These are phyloP conservation scores for Aspergillus fructus DNA, from an alignment of 2,329 filamentous ascomycete species.

Conservation along the genomic window DNA sequence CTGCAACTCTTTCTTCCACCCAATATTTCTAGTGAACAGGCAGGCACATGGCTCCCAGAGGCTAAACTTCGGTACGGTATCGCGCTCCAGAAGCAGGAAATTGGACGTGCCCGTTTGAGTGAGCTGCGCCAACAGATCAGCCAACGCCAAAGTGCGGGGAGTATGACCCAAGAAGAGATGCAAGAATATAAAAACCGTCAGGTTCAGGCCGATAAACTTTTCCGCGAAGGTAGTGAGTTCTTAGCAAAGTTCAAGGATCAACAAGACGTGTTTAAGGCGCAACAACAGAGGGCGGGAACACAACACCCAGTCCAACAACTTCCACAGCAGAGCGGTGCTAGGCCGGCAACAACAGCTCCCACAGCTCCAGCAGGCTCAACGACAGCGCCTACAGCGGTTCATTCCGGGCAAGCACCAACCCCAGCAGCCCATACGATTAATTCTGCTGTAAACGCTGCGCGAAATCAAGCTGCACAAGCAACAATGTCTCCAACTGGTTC, in stretches of 20 bases:
- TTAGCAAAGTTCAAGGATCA: conserved; percentile 50
- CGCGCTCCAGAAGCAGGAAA: conserved; percentile 49
- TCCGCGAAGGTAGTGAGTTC: conserved; percentile 47
- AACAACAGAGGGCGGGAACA: conserved; percentile 31
- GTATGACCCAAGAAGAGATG: conserved; percentile 43
- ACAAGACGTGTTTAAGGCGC: conserved; percentile 45
- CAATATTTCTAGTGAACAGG: conserved; percentile 43
- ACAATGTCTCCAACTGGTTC: conserved; percentile 38
- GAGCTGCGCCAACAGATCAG: conserved; percentile 42
- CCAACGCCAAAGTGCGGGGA: conserved; percentile 40
- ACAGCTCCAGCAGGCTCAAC: conserved; percentile 23
- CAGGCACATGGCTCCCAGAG: conserved; percentile 47
- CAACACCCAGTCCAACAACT: conserved; percentile 20
- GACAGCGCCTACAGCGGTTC: conserved; percentile 27
- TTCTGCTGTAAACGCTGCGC: conserved; percentile 47
- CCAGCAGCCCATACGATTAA: conserved; percentile 49
- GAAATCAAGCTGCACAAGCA: conserved; percentile 39
- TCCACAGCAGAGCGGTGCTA: conserved; percentile 18
- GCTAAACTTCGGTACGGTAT: conserved; percentile 49
- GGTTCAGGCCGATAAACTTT: conserved; percentile 40
- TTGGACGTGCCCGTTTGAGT: conserved; percentile 43
- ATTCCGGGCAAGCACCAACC: conserved; percentile 34
- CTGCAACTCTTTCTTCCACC: conserved; percentile 47
- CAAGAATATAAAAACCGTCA: conserved; percentile 45
- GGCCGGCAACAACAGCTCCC: conserved; percentile 18